Percentiles rank a stretch among this genome's conserved stretches.
These are phyloP conservation scores for Bacidia rubella DNA, from an alignment of 495 filamentous ascomycete genomes.

Conservation along the genomic window DNA sequence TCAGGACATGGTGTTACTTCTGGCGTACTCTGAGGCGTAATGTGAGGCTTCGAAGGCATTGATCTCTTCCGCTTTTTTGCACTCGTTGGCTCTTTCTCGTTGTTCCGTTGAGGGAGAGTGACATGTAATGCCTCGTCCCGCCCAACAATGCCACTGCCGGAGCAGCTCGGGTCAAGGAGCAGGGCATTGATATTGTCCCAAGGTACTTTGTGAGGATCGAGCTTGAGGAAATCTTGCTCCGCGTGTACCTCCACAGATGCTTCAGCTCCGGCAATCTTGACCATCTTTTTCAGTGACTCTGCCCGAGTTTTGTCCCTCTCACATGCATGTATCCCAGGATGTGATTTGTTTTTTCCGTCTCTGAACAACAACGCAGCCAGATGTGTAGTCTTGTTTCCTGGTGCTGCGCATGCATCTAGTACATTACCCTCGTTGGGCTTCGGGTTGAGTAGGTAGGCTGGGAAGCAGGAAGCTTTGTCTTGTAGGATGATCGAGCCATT, in stretches of 20 bases:
- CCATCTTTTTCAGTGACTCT: conserved; percentile 67
- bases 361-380: conserved; percentile 55
- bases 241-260: conserved; percentile 47
- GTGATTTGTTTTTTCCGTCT: conserved; percentile 13
- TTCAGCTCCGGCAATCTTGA: conserved; percentile 57
- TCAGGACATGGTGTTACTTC: conserved; percentile 1
- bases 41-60: background rate
- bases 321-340: conserved; percentile 46
- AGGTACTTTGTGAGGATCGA: conserved; percentile 43
- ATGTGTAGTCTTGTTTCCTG: conserved; percentile 96
- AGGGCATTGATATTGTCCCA: conserved; percentile 53
- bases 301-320: conserved; percentile 56
- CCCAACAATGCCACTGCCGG: conserved; percentile 85
- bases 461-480: conserved; percentile 95
- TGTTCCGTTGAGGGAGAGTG: conserved; percentile 9
- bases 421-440: conserved; percentile 49
- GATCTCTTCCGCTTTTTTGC: conserved; percentile 25
- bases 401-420: conserved; percentile 83
- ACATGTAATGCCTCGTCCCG: conserved; percentile 43
- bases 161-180: conserved; percentile 85
- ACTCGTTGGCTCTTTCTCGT: background rate
- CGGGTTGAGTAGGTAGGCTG: conserved; percentile 67
- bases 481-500: conserved; percentile 74
- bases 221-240: conserved; percentile 65
- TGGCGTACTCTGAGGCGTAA: background rate